A percentile compares a stretch with the other conserved stretches of the same genome.
phyloP scores from a whole-genome alignment of 202 grass and related monocot genomes.

The Zizania palustris region DNA sequence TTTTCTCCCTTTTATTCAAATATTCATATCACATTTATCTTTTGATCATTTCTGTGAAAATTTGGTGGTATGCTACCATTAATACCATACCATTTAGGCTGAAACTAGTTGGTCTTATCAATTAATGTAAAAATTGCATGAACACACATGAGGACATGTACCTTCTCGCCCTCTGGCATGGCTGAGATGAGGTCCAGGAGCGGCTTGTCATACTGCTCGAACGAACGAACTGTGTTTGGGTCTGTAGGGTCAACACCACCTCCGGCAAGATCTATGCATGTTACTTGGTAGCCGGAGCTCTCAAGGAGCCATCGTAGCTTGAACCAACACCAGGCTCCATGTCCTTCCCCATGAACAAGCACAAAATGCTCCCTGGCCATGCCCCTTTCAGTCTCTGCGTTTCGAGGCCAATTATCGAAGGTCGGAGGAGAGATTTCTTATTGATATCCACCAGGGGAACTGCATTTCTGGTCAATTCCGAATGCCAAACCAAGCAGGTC shows the following conservation, averaged over 20 bases:
- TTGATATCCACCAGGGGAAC: not conserved
- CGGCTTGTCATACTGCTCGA: constrained; percentile 50
- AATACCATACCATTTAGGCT: not conserved
- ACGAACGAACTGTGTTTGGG: constrained; percentile 38
- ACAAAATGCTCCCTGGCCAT: constrained; percentile 54
- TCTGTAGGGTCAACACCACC: constrained; percentile 51
- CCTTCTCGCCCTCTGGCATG: constrained; percentile 54
- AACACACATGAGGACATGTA: constrained; percentile 4
- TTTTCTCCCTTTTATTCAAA: constrained; percentile 15
- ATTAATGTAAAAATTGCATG: not conserved
- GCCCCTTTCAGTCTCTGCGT: constrained; percentile 26
- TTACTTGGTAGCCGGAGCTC: constrained; percentile 44
- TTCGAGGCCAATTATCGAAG: not conserved
- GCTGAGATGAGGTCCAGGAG: constrained; percentile 53
- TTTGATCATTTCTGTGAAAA: constrained; percentile 16
- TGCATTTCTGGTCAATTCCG: constrained; percentile 25
- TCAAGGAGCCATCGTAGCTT: constrained; percentile 64
- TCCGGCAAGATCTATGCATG: constrained; percentile 59
- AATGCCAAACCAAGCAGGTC: constrained; percentile 46
- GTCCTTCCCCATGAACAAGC: constrained; percentile 62
- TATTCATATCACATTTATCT: not conserved
- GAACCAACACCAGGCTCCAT: constrained; percentile 64
- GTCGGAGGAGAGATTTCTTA: constrained; percentile 12
- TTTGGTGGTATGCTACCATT: not conserved
- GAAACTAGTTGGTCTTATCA: not conserved